A percentile compares a stretch with the other conserved stretches of the same genome.
Conservation (phyloP, 1,284 basidiomycete species). For the Naganishia sp. region DNA sequence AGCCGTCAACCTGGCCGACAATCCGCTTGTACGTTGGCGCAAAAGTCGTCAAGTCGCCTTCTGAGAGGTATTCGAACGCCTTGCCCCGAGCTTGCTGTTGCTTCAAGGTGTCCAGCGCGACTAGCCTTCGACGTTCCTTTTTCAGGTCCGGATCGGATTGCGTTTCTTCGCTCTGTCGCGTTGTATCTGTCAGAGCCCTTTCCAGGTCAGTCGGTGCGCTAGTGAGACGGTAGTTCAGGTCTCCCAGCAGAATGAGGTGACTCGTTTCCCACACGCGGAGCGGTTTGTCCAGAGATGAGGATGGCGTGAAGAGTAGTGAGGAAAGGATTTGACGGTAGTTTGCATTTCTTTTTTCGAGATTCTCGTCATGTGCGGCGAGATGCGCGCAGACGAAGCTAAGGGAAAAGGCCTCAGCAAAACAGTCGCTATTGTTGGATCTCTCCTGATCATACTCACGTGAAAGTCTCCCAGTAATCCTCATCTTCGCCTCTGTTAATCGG, state of each 20-base stretch:
- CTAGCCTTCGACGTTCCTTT: slow-evolving; percentile 64
- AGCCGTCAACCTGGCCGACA: slow-evolving; percentile 74
- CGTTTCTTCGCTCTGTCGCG: not conserved
- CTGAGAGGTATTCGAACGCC: slow-evolving; percentile 70
- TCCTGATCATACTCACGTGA: slow-evolving; percentile 65
- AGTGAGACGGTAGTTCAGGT: slow-evolving; percentile 82
- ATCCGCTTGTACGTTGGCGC: slow-evolving; percentile 85
- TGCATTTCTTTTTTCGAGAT: slow-evolving; percentile 68
- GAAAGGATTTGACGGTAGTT: slow-evolving; percentile 80
- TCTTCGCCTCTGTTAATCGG: slow-evolving; percentile 61
- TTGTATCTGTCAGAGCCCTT: slow-evolving; percentile 31
- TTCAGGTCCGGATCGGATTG: slow-evolving; percentile 50
- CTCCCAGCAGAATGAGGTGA: slow-evolving; percentile 82
- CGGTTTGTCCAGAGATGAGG: slow-evolving; percentile 55
- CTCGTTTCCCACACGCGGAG: slow-evolving; percentile 75
- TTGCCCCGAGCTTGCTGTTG: slow-evolving; percentile 65
- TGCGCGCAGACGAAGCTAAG: slow-evolving; percentile 88
- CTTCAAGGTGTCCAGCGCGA: slow-evolving; percentile 74
- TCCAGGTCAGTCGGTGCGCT: slow-evolving; percentile 12
- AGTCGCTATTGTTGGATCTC: not conserved
- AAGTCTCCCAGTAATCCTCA: slow-evolving; percentile 67
- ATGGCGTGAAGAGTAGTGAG: slow-evolving; percentile 73
- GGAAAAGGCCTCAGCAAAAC: slow-evolving; percentile 28
- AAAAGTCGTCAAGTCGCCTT: slow-evolving; percentile 82
- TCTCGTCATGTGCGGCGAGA: slow-evolving; percentile 77